Percentiles rank a stretch among this genome's conserved stretches.
These are phyloP conservation scores for Aurantiochytrium sp. DNA, from an alignment of 108 stramenopile genomes.

Conservation along the genomic window DNA sequence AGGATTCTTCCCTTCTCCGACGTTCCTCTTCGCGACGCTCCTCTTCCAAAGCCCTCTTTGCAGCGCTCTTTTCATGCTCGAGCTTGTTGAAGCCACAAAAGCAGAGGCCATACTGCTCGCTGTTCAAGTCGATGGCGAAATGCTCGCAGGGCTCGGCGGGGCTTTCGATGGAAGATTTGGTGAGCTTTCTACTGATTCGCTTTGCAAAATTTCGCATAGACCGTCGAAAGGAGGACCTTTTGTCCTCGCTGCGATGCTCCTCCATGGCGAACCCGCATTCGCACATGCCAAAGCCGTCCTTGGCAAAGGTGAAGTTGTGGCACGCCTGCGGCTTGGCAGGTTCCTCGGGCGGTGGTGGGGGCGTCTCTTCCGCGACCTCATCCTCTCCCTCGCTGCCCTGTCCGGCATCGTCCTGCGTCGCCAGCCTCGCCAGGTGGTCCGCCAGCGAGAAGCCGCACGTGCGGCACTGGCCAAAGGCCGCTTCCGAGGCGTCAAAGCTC, in stretches of 20 bases:
- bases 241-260: neutral
- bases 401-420: neutral
- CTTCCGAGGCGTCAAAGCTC: neutral
- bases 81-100: neutral
- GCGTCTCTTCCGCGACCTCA: neutral
- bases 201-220: neutral
- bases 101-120: constrained; percentile 13
- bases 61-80: neutral
- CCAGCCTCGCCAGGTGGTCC: neutral
- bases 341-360: neutral
- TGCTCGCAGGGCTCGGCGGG: neutral
- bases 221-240: neutral
- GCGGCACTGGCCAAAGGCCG: neutral
- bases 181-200: neutral
- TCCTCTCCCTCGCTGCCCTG: neutral
- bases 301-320: neutral
- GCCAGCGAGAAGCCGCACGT: neutral
- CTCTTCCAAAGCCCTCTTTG: neutral
- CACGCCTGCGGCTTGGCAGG: neutral
- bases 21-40: neutral
- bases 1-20: no score
- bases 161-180: neutral
- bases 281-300: neutral
- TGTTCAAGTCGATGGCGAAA: neutral
- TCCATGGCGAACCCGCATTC: neutral